Conservation (phyloP, 495 filamentous ascomycete species). For the Penicillium coprophilum region DNA sequence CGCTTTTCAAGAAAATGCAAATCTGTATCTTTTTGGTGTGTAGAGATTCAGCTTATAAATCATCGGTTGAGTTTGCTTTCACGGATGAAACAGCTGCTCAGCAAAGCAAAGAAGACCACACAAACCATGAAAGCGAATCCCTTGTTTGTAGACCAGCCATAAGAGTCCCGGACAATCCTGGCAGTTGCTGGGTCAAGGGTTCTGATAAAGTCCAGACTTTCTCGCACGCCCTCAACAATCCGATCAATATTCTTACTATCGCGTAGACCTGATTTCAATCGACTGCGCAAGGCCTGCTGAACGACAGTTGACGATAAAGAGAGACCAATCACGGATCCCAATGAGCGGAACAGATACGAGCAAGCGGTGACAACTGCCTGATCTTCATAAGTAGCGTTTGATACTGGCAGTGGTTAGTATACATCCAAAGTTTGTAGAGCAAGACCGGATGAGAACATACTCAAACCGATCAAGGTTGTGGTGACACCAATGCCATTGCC, state of each 20-base stretch:
- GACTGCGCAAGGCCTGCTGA: constrained; percentile 65
- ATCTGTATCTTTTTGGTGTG: neutral
- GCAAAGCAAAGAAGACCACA: constrained; percentile 46
- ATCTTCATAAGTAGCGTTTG: constrained; percentile 65
- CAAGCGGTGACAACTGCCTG: constrained; percentile 81
- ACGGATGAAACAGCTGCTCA: constrained; percentile 47
- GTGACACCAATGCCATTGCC: constrained; percentile 70
- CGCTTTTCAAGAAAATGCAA: neutral
- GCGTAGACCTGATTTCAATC: constrained; percentile 53
- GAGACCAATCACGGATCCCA: constrained; percentile 76
- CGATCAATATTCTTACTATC: constrained; percentile 61
- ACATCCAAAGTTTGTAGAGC: neutral
- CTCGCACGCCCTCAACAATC: constrained; percentile 70
- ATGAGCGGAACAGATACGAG: constrained; percentile 80
- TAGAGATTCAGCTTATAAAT: neutral
- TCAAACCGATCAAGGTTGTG: constrained; percentile 62
- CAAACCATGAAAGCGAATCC: constrained; percentile 47
- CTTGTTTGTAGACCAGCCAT: constrained; percentile 54
- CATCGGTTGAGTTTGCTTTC: constrained; percentile 42
- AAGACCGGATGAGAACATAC: constrained; percentile 36
- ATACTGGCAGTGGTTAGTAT: constrained; percentile 47
- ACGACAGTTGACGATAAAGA: constrained; percentile 69
- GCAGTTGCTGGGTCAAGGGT: constrained; percentile 61
- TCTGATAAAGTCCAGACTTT: constrained; percentile 71
- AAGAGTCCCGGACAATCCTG: constrained; percentile 66